Percentiles rank a stretch among this genome's conserved stretches.
Evolutionary conservation across 148 eudicot genomes (phyloP).

Genomic region (Rhododendron ovatum): DNA sequence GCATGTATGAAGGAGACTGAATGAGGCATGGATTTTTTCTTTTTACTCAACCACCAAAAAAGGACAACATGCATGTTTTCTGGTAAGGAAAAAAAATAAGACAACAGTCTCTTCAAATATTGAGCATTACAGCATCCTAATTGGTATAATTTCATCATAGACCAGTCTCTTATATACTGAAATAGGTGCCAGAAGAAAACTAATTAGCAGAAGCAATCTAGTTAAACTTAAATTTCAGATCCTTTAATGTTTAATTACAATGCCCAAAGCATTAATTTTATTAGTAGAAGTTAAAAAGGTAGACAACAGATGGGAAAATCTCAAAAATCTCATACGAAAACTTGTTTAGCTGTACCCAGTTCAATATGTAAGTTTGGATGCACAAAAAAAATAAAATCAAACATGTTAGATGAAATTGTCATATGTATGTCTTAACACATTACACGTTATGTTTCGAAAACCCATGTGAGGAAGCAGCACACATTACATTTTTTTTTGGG

Average conservation of each 20-base stretch:
- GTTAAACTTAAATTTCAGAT: not conserved
- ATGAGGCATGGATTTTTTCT: too few relatives aligned
- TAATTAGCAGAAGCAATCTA: conserved; percentile 5
- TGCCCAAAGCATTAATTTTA: not conserved
- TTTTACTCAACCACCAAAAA: too few relatives aligned
- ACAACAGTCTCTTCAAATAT: too few relatives aligned
- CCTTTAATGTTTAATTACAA: not conserved
- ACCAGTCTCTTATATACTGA: conserved; percentile 82
- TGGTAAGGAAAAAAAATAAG: too few relatives aligned
- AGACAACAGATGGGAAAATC: not conserved
- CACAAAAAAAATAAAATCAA: not conserved
- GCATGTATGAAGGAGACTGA: too few relatives aligned
- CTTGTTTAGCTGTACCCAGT: not conserved
- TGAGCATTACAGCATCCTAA: too few relatives aligned
- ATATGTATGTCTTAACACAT: not conserved
- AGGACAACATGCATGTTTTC: too few relatives aligned
- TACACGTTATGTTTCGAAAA: not conserved
- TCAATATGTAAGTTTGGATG: not conserved
- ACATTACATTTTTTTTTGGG: too few relatives aligned
- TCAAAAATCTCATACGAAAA: not conserved
- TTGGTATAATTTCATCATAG: conserved; percentile 91
- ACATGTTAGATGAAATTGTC: not conserved
- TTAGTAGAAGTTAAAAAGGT: not conserved
- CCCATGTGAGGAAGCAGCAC: not conserved
- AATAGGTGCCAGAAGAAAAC: conserved; percentile 11